Base-by-base conservation (phyloP, 345 rosid genomes). In the Rhizophora mangle region DNA sequence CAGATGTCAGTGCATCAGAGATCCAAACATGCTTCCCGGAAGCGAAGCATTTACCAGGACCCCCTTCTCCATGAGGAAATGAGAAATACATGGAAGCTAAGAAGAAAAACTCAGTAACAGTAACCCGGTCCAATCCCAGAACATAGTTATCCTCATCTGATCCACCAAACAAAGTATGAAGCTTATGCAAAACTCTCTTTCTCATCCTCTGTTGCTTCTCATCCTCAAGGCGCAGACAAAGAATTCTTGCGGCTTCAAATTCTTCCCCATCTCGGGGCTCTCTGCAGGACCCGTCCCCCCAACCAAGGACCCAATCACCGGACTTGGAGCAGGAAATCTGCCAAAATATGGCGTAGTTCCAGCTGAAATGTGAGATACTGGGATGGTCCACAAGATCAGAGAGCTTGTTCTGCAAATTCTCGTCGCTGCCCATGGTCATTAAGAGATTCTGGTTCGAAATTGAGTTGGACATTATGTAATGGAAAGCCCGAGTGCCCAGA, bases 341-440 rank as follows among this genome's bases (percentile, higher is more conserved):
- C 99, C 99, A 95, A 77, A 92, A 87, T 47, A 95, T 85, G 0
- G 99, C 96, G 8, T 92, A 95, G 81, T 89, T 95, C 99, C 99
- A 95, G 80, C 99, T 90, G 68, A 95, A 95, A 82, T 82, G 88
- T 19, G 91, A 85, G 0, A 79, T 67, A 79, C 83, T 74, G 15
- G 96, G 97, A 15, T 78, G 74, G 64, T 95, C 99, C 59, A 95
- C 99, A 19, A 95, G 92, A 83, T 88, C 90, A 54, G 96, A 87
- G 51, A 95, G 91, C 91, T 92, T 95, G 78, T 79, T 85, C 61
- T 95, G 94, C 63, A 95, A 74, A 78, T 77, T 82, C 69, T 92
- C 96, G 62, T 87, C 96, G 62, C 81, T 87, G 29, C 85, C 89
- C 37, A 88, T 64, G 16, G 88, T 77, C 68, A 85, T 73, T 62